Evolutionary conservation across 495 filamentous ascomycete genomes (phyloP), one percentile per base, ranked within the genome.

Genomic region (Sphaerosporella brunnea): DNA sequence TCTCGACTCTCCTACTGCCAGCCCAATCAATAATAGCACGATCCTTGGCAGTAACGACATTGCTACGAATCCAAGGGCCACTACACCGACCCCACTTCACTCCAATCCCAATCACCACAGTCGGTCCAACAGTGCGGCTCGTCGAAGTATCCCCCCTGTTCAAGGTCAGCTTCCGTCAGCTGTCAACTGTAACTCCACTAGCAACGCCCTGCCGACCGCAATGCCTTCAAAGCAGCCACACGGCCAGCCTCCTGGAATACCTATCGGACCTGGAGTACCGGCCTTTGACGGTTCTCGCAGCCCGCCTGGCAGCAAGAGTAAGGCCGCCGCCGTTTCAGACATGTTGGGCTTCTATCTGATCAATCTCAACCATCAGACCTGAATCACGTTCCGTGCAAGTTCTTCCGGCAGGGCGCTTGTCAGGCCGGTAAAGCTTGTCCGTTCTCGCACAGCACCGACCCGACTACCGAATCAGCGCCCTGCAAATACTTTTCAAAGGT

Each of bases 401-500:
- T 97, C 77, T 97, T 85, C 66, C 77, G 84, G 38, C 82, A 93
- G 66, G 90, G 90, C 60, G 78, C 82, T 58, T 97, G 90, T 65
- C 88, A 95, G 72, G 90, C 90, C 39, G 90, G 90, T 53, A 80
- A 80, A 60, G 83, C 86, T 37, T 97, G 90, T 67, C 90, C 90
- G 32, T 97, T 96, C 67, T 80, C 85, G 50, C 90, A 97, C 66
- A 87, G 86, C 37, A 74, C 81, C 50, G 79, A 88, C 62, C 66
- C 77, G 18, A 71, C 84, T 19, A 71, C 77, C 23, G 84, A 92
- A 50, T 83, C 78, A 51, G 79, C 86, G 36, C 79, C 80, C 20
- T 97, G 90, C 75, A 96, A 96, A 68, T 97, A 96, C 66, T 97
- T 96, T 54, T 77, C 84, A 51, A 97, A 95, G 79, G 88, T 93